phyloP scores from a whole-genome alignment of 495 filamentous ascomycete species.

The Clavariopsis aquatica region DNA sequence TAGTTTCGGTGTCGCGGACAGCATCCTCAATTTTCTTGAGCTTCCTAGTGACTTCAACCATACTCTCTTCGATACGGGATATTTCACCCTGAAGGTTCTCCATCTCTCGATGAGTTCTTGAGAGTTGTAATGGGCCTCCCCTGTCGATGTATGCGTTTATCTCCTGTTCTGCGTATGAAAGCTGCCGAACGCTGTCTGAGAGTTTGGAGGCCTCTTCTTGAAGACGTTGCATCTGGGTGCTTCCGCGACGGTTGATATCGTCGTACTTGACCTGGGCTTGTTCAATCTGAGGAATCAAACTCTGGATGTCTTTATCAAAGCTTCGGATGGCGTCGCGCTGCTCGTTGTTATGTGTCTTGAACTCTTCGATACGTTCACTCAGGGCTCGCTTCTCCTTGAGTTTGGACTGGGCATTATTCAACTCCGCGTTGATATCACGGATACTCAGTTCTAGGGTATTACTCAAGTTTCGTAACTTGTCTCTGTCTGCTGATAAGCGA shows the following conservation, averaged over 20 bases:
- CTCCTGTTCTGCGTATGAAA: constrained; percentile 70
- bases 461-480: constrained; percentile 66
- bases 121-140: constrained; percentile 72
- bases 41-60: constrained; percentile 61
- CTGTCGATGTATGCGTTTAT: constrained; percentile 79
- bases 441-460: constrained; percentile 70
- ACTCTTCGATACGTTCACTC: constrained; percentile 67
- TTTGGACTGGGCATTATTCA: constrained; percentile 68
- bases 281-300: constrained; percentile 68
- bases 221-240: constrained; percentile 70
- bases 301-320: constrained; percentile 68
- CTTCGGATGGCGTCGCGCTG: constrained; percentile 67
- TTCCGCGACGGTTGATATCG: constrained; percentile 69
- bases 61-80: constrained; percentile 64
- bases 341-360: constrained; percentile 64
- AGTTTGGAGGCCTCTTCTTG: constrained; percentile 71
- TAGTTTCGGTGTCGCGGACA: constrained; percentile 73
- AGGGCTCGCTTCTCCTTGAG: constrained; percentile 76
- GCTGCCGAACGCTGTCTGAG: constrained; percentile 70
- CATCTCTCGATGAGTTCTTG: constrained; percentile 67
- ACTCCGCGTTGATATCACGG: constrained; percentile 66
- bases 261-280: constrained; percentile 73
- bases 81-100: constrained; percentile 66
- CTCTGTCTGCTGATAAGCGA: constrained; percentile 67
- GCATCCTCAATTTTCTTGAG: constrained; percentile 79